Evolutionary conservation across 1,139 yeast genomes (phyloP), one percentile per base, ranked within the genome.

Genomic region (Blastobotrys niveus): DNA sequence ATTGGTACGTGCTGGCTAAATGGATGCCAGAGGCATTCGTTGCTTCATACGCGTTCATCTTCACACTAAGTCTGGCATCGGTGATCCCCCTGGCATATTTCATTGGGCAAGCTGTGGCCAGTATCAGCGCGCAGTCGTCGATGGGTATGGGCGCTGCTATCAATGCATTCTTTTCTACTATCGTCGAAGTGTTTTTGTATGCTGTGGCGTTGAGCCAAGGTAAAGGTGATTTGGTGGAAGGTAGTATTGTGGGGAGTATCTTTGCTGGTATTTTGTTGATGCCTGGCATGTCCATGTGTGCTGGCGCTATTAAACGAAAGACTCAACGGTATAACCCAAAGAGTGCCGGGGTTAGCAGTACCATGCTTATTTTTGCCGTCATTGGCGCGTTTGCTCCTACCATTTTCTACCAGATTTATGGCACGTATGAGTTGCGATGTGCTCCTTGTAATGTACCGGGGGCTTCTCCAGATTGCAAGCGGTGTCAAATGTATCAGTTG

Each of bases 71-170:
- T 63, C 70, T 91, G 50, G 72, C 84, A 43, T 84, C 96, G 1
- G 86, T 91, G 50, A 77, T 91, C 40, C 98, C 99, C 2, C 71
- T 91, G 54, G 98, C 98, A 0, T 91, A 91, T 62, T 91, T 89
- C 63, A 89, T 91, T 57, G 99, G 99, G 3, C 97, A 91, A 64
- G 98, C 97, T 2, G 98, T 91, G 21, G 99, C 99, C 0, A 89
- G 97, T 2, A 91, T 91, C 52, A 85, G 96, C 2, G 97, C 98
- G 0, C 98, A 93, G 66, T 87, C 96, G 0, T 89, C 97, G 0
- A 91, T 91, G 97, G 96, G 97, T n/a, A 81, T 91, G 53, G 98
- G 98, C 69, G 98, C 99, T 1, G 96, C 89, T 1, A 88, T 91
- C 56, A 91, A 91, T 64, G 99, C 99, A 0, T 89, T 93, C 58